Evolutionary conservation across 805 yeast species (phyloP), one percentile per base, ranked within the genome.

Genomic region (Saturnispora saitoi): DNA sequence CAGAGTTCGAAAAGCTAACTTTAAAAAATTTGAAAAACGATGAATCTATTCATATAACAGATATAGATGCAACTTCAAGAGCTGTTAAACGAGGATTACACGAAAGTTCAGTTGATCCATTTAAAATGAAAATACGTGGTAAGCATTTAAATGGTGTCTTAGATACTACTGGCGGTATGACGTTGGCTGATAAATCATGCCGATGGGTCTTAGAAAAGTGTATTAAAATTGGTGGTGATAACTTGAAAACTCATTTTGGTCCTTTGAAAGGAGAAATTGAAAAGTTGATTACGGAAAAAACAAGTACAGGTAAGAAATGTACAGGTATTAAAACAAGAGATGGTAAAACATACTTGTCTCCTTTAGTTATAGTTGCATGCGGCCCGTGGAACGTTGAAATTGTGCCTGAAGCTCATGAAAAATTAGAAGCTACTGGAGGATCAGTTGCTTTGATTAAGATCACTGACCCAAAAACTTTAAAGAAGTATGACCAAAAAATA

Each of bases 141-240:
- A 54, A 54, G 36, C 40, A 49, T 24, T 22, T 39, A 12, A 36
- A 36, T n/a, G 56, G 56, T 19, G 53, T 60, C 14, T 47, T 63
- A 28, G 66, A 62, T 49, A 56, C 63, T 22, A 56, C 60, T 26
- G 64, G 65, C 29, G 65, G 70, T 14, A 55, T 63, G 53, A 56
- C 61, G 29, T 45, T 58, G 19, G 66, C 70, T 3, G 65, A 63
- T 41, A 65, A 62, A 49, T 56, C 60, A 17, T 64, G 67, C 40
- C 51, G 58, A 30, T 66, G 65, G 61, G 65, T 63, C 4, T 52
- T 54, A 10, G 44, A 52, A 32, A 54, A 20, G 38, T 60, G 14
- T 53, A 58, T 30, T 42, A 58, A 26, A 11, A 45, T 32, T 32
- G 36, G 36, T 32, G 36, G 20, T 6, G 56, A 52, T 10, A 47